Percentiles rank a stretch among this genome's conserved stretches.
These are phyloP conservation scores for Suhomyces kilbournensis DNA, from an alignment of 805 yeast genomes.

Conservation along the genomic window DNA sequence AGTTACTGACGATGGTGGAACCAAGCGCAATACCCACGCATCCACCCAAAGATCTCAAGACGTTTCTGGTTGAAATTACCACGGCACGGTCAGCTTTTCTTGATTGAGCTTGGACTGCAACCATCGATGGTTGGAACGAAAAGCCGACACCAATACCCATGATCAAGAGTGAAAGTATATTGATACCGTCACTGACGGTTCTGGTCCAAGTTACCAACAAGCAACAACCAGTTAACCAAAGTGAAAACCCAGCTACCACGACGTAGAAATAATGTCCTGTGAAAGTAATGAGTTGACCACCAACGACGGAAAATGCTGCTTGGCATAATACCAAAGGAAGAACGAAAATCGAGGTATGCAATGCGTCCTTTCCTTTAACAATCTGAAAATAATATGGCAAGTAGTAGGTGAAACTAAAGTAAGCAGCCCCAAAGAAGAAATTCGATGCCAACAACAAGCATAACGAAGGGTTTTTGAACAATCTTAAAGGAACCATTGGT, in stretches of 20 bases:
- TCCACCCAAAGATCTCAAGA: conserved; percentile 59
- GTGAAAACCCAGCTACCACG: conserved; percentile 38
- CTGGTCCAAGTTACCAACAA: conserved; percentile 32
- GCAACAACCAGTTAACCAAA: conserved; percentile 43
- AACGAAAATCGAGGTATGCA: conserved; percentile 39
- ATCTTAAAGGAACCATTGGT: conserved; percentile 53
- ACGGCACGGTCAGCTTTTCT: conserved; percentile 54
- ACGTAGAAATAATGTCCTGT: conserved; percentile 43
- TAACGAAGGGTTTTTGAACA: conserved; percentile 37
- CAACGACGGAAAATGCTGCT: conserved; percentile 38
- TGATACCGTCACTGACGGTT: conserved; percentile 30
- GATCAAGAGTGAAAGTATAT: conserved; percentile 26
- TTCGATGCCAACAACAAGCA: conserved; percentile 30
- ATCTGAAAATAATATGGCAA: conserved; percentile 49
- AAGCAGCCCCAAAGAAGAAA: conserved; percentile 49
- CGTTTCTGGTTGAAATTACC: conserved; percentile 55
- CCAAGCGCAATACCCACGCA: conserved; percentile 54
- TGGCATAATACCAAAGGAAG: conserved; percentile 46
- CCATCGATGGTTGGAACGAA: conserved; percentile 54
- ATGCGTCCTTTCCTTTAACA: conserved; percentile 38
- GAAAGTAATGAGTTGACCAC: conserved; percentile 46
- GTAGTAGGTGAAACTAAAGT: conserved; percentile 45
- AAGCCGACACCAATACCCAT: conserved; percentile 44
- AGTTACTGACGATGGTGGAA: conserved; percentile 37
- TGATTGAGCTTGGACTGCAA: conserved; percentile 55